A percentile compares a stretch with the other conserved stretches of the same genome.
phyloP scores from a whole-genome alignment of 148 eudicot species.

The Vaccinium darrowii region DNA sequence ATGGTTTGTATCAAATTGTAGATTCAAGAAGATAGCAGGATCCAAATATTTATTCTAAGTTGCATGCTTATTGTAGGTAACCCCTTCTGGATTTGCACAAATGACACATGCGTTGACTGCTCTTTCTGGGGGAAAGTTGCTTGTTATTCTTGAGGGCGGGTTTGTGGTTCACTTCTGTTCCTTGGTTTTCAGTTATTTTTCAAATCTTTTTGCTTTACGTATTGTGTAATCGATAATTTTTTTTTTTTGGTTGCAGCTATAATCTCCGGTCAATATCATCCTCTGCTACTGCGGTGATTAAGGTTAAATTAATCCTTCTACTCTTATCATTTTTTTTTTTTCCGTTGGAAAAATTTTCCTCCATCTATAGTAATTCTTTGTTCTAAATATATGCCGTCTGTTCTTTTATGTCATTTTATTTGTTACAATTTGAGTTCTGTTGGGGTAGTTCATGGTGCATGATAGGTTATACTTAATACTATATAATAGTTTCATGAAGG shows the following conservation, averaged over 20 bases:
- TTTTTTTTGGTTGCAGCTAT: slow-evolving; percentile 52
- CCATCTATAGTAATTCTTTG: neutral
- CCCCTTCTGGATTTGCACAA: slow-evolving; percentile 88
- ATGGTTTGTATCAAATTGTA: neutral
- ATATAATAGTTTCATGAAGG: neutral
- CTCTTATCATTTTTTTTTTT: neutral
- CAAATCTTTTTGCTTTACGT: slow-evolving; percentile 10
- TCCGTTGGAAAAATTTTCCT: neutral
- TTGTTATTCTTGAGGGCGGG: slow-evolving; percentile 99
- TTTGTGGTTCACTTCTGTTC: slow-evolving; percentile 35
- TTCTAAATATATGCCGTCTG: neutral
- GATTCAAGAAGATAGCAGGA: slow-evolving; percentile 1
- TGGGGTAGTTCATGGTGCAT: neutral
- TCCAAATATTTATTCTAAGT: neutral
- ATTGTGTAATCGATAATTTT: neutral
- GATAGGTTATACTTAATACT: neutral
- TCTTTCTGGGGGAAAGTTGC: slow-evolving; percentile 77
- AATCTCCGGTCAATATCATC: slow-evolving; percentile 97
- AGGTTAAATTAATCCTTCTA: slow-evolving; percentile 41
- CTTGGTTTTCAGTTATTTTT: slow-evolving; percentile 8
- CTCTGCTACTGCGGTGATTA: slow-evolving; percentile 88
- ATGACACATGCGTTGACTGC: slow-evolving; percentile 78
- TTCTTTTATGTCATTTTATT: neutral
- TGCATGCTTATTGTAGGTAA: slow-evolving; percentile 51
- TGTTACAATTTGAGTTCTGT: neutral